phyloP scores from a whole-genome alignment of 768 basidiomycete genomes.

The Psilocybe azurescens region DNA sequence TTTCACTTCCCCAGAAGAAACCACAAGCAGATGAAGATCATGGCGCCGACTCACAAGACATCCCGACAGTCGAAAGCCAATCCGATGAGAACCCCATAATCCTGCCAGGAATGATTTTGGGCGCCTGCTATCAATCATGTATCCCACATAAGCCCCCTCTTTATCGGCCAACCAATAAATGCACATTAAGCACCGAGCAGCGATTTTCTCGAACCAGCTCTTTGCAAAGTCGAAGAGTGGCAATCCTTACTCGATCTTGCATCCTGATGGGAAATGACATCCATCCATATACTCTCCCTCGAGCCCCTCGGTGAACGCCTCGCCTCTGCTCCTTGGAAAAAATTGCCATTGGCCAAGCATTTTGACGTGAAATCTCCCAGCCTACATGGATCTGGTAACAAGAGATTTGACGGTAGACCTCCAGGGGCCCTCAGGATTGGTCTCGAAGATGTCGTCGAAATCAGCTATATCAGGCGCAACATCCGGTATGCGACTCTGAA shows the following conservation, averaged over 20 bases:
- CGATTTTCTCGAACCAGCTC: constrained; percentile 16
- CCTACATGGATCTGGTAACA: constrained; percentile 32
- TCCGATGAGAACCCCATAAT: constrained; percentile 38
- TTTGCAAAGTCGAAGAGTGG: constrained; percentile 30
- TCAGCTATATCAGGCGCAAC: constrained; percentile 13
- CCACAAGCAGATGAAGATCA: constrained; percentile 11
- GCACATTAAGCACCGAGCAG: neutral
- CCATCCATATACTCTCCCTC: constrained; percentile 30
- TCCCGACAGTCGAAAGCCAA: constrained; percentile 28
- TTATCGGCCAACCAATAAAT: neutral
- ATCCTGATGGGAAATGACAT: constrained; percentile 31
- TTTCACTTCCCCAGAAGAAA: constrained; percentile 23
- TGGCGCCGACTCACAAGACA: neutral
- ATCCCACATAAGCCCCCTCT: constrained; percentile 46
- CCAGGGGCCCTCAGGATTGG: neutral
- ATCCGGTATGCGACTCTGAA: constrained; percentile 17
- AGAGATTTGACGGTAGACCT: constrained; percentile 14
- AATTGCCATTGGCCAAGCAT: constrained; percentile 26
- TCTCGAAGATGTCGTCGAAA: constrained; percentile 21
- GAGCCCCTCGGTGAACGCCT: constrained; percentile 17
- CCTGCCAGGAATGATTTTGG: constrained; percentile 56
- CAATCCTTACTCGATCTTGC: constrained; percentile 33
- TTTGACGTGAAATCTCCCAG: constrained; percentile 30
- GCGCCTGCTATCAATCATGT: constrained; percentile 56
- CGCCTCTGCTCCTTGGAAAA: constrained; percentile 24